Evolutionary conservation across 2,329 filamentous ascomycete species (phyloP), one percentile per base, ranked within the genome.

Genomic region (Apiospora pterosperma): DNA sequence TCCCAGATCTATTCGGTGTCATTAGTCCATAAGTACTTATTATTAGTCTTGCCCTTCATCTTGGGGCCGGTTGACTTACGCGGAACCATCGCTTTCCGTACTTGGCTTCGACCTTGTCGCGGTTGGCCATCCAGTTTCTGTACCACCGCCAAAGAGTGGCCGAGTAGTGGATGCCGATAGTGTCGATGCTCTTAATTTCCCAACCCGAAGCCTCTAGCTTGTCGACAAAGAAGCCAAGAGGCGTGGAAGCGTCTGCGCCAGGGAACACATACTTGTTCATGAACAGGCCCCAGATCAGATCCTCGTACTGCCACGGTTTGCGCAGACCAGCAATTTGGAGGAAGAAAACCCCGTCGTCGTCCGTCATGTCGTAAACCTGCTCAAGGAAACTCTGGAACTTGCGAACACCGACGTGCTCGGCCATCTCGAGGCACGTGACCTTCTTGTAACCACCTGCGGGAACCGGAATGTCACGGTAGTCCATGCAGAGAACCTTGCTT

Each of bases 261-360:
- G 94, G 96, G 87, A 98, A 98, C 78, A 98, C 86, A 80, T 98
- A 97, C 84, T 97, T 97, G 90, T 98, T 98, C 93, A 98, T 97
- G 87, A 97, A 98, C 59, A 98, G 86, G 77, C 96, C 96, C 96
- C 96, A 98, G 78, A 95, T 92, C 62, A 97, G 87, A 81, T 98
- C 95, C 84, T 98, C 94, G 76, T 97, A 98, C 80, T 98, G 96
- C 96, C 96, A 98, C 69, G 86, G 84, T 84, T 96, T 96, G 72
- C 96, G 91, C 67, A 99, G 87, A 81, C 96, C 96, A 72, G 95
- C 93, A 73, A 96, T 93, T 80, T 98, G 96, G 67, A 98, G 85
- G 87, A 96, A 97, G 84, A 98, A 97, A 70, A 93, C 88, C 78
- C 96, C 96, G 70, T 98, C 93, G 70, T 98, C 96, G 67, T 97